These are phyloP conservation scores for Talaromyces islandicus DNA, from an alignment of 2,329 filamentous ascomycete genomes.

Conservation along the genomic window DNA sequence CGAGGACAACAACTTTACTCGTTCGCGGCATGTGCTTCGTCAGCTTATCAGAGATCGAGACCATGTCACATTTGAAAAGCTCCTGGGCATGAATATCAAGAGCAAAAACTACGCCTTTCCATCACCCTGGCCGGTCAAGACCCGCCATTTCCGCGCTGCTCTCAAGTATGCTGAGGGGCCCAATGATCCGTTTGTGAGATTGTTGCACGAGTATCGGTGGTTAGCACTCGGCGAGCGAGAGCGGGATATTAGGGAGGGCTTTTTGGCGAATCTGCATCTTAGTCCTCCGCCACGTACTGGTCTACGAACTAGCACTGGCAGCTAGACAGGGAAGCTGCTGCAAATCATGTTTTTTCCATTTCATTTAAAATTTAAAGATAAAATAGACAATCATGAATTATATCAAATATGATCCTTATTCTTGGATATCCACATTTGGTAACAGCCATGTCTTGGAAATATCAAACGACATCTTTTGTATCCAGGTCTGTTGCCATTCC, in stretches of 20 bases:
- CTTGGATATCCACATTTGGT: not conserved
- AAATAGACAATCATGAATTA: not conserved
- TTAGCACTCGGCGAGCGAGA: slow-evolving; percentile 3
- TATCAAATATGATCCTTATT: not conserved
- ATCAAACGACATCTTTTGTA: slow-evolving; percentile 17
- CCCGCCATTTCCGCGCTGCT: slow-evolving; percentile 25
- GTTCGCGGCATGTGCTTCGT: slow-evolving; percentile 26
- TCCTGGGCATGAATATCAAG: slow-evolving; percentile 26
- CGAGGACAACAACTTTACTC: slow-evolving; percentile 21
- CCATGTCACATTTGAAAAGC: slow-evolving; percentile 24
- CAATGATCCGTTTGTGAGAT: slow-evolving; percentile 29
- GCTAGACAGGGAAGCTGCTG: not conserved
- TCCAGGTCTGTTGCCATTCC: slow-evolving; percentile 18
- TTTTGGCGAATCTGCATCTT: not conserved
- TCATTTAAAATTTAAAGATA: not conserved
- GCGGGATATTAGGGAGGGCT: not conserved
- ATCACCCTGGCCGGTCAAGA: slow-evolving; percentile 27
- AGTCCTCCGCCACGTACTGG: not conserved
- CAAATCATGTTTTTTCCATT: not conserved
- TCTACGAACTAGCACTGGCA: not conserved
- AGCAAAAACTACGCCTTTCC: slow-evolving; percentile 26
- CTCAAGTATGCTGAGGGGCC: slow-evolving; percentile 20
- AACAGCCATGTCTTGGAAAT: slow-evolving; percentile 3
- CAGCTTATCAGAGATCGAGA: slow-evolving; percentile 31
- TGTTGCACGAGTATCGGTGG: slow-evolving; percentile 28